phyloP scores from a whole-genome alignment of 768 basidiomycete genomes.

The Sistotremastrum suecicum region DNA sequence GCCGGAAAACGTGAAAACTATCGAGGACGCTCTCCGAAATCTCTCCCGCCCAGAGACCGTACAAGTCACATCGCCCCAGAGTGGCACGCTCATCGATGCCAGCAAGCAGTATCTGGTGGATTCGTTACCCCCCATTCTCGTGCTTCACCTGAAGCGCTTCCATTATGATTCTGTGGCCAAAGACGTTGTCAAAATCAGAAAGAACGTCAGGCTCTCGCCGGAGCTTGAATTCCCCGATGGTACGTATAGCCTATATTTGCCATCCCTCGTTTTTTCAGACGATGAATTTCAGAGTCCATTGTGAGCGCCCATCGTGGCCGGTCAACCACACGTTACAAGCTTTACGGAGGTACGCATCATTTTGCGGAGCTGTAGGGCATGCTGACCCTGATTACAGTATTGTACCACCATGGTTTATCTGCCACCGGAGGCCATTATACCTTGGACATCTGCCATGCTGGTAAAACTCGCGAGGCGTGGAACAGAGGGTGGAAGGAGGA shows the following conservation, averaged over 20 bases:
- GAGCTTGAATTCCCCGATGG: constrained; percentile 66
- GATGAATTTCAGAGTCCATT: constrained; percentile 37
- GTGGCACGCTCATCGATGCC: constrained; percentile 54
- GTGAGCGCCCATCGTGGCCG: constrained; percentile 28
- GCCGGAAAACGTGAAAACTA: constrained; percentile 58
- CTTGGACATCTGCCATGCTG: constrained; percentile 69
- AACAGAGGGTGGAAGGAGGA: constrained; percentile 14
- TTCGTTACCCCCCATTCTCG: constrained; percentile 65
- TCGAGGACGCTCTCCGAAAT: constrained; percentile 70
- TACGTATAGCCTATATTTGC: constrained; percentile 17
- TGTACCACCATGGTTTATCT: constrained; percentile 88
- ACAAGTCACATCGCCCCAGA: constrained; percentile 48
- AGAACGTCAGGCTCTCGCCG: constrained; percentile 63
- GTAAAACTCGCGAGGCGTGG: constrained; percentile 29
- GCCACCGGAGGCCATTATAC: constrained; percentile 95
- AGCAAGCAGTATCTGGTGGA: constrained; percentile 66
- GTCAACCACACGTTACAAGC: constrained; percentile 42
- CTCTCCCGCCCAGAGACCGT: constrained; percentile 73
- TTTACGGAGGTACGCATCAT: constrained; percentile 59
- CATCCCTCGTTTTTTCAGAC: background rate
- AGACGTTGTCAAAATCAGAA: constrained; percentile 77
- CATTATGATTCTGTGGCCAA: constrained; percentile 62
- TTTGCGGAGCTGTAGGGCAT: background rate
- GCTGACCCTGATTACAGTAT: constrained; percentile 26
- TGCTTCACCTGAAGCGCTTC: constrained; percentile 87